phyloP scores from a whole-genome alignment of 495 filamentous ascomycete species.

The Gamarada debralockiae region DNA sequence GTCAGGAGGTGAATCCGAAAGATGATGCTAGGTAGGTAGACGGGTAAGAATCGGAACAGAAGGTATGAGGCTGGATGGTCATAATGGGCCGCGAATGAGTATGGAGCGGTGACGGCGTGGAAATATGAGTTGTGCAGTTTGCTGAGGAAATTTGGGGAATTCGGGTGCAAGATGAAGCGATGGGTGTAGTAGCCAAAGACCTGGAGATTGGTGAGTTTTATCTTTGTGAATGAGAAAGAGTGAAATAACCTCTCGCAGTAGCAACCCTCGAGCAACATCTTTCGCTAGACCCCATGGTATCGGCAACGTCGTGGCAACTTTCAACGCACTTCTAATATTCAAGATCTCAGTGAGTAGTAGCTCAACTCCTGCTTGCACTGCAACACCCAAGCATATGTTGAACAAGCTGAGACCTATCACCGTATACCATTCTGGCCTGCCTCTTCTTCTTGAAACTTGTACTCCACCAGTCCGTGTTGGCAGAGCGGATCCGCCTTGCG shows the following conservation, averaged over 20 bases:
- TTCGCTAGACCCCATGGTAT: conserved; percentile 58
- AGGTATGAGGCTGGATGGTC: conserved; percentile 80
- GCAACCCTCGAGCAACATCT: conserved; percentile 45
- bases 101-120: conserved; percentile 59
- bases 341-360: conserved; percentile 46
- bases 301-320: conserved; percentile 53
- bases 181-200: conserved; percentile 61
- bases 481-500: conserved; percentile 58
- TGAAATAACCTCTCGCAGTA: conserved; percentile 50
- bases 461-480: conserved; percentile 49
- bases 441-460: conserved; percentile 24
- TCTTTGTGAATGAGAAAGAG: neutral
- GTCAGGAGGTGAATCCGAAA: conserved; percentile 76
- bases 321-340: conserved; percentile 49
- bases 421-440: conserved; percentile 37
- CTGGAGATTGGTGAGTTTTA: conserved; percentile 7
- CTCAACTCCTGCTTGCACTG: conserved; percentile 55
- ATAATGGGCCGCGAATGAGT: conserved; percentile 64
- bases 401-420: conserved; percentile 52
- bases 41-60: conserved; percentile 64
- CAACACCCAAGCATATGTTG: conserved; percentile 60
- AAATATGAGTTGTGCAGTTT: conserved; percentile 59
- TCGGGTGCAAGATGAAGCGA: conserved; percentile 62
- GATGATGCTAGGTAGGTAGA: conserved; percentile 62
- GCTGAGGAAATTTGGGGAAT: conserved; percentile 20